Conservation (phyloP, 2,329 filamentous ascomycete species). For the Monosporascus sp. region DNA sequence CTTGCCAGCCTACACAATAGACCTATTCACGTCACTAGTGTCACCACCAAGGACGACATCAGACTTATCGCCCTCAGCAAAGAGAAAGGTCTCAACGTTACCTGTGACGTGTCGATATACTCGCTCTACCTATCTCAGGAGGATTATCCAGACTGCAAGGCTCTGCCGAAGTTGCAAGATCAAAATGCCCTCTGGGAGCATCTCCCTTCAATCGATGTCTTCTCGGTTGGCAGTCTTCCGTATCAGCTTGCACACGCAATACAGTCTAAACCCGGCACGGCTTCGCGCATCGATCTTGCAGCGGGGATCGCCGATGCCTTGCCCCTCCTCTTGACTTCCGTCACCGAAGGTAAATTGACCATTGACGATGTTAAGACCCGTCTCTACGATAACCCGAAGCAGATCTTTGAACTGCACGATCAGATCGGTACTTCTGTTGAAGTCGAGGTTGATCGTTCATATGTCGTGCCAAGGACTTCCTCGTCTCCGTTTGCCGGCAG, state of each 20-base stretch:
- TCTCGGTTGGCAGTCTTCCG: conserved; percentile 73
- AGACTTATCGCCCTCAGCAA: conserved; percentile 72
- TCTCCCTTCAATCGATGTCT: conserved; percentile 68
- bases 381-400: conserved; percentile 73
- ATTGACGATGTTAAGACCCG: conserved; percentile 67
- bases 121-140: conserved; percentile 68
- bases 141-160: conserved; percentile 63
- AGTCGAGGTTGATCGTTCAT: conserved; percentile 69
- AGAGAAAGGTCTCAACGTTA: conserved; percentile 75
- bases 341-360: conserved; percentile 67
- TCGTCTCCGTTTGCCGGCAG: conserved; percentile 73
- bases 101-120: conserved; percentile 79
- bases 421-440: conserved; percentile 70
- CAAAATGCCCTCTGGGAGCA: conserved; percentile 72
- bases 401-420: conserved; percentile 78
- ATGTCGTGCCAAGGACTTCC: conserved; percentile 47
- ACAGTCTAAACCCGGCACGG: conserved; percentile 23
- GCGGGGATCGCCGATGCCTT: conserved; percentile 69
- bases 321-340: conserved; percentile 70
- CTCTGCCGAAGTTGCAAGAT: conserved; percentile 62
- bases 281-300: conserved; percentile 50
- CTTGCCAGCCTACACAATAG: conserved; percentile 73
- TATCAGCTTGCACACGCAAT: conserved; percentile 64
- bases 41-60: conserved; percentile 79
- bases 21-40: conserved; percentile 74